Evolutionary conservation across 768 basidiomycete species (phyloP), one percentile per base, ranked within the genome.

Genomic region (Mycena floridula): DNA sequence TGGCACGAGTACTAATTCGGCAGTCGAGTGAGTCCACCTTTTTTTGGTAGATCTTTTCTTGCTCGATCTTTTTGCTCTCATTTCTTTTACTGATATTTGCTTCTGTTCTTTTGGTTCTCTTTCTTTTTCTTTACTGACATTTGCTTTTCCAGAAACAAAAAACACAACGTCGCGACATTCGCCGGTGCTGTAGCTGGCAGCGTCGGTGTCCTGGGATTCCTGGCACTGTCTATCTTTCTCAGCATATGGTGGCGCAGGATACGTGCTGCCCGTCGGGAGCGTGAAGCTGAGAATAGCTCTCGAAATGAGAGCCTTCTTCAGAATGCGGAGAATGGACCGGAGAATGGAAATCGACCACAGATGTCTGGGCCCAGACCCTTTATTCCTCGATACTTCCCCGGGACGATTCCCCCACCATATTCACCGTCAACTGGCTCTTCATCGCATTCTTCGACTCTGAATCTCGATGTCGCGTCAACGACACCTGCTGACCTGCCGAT

Each of bases 311-410:
- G 41, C 38, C 46, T 16, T 23, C 45, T 20, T 40, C 41, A 32
- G 44, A 47, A 27, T 20, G 21, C 46, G 32, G 50, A 44, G 13
- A 43, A 49, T 20, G 51, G 38, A 36, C 55, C 58, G 5, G 49
- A 58, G 27, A 61, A 58, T 38, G 56, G 58, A 8, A 58, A 63
- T 24, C 37, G 5, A 52, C 67, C 66, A 49, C 54, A 42, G 25
- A 72, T 74, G 68, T 53, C 57, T 18, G 76, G 74, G 9, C 72
- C 74, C 22, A 61, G 59, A 7, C 66, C 71, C 3, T 80, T 80
- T 57, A 58, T 76, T 16, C 76, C 77, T 58, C 71, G 76, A 53
- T 79, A 69, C 58, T 79, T 79, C 71, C 78, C 76, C 22, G 74
- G 72, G 7, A 72, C 74, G 0, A 54, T 71, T 15, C 61, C 63